Percentiles rank a stretch among this genome's conserved stretches.
These are phyloP conservation scores for Phytophthora pistaciae DNA, from an alignment of 352 stramenopile species.

Conservation along the genomic window DNA sequence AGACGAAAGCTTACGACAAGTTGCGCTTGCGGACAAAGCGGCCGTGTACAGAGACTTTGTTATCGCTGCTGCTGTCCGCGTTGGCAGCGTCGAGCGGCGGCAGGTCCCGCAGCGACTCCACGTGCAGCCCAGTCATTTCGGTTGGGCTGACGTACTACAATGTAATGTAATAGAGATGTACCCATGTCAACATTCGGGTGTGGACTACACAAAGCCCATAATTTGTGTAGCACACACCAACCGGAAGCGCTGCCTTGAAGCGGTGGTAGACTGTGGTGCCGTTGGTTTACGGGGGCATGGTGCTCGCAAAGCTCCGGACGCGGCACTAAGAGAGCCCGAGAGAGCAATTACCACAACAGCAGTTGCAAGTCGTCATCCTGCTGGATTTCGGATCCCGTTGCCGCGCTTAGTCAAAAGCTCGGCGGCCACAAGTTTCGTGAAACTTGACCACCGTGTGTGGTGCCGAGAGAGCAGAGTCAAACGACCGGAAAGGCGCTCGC, in stretches of 20 bases:
- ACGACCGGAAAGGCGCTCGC: background rate
- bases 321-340: no score
- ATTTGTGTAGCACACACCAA: no score
- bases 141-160: background rate
- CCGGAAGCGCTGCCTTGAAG: no score
- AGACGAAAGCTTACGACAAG: slow-evolving; percentile 64
- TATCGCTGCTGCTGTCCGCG: background rate
- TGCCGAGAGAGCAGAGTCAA: background rate
- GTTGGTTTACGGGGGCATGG: no score
- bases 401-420: background rate
- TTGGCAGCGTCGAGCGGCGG: slow-evolving; percentile 10
- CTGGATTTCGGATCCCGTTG: background rate
- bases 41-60: slow-evolving; percentile 54
- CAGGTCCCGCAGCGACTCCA: slow-evolving; percentile 25
- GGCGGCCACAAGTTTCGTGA: background rate
- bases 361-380: background rate
- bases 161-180: background rate
- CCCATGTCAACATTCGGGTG: background rate
- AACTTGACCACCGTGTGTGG: background rate
- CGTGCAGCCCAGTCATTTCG: slow-evolving; percentile 32
- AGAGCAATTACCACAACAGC: background rate
- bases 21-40: slow-evolving; percentile 84
- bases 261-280: no score
- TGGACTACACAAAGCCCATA: no score
- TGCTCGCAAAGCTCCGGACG: no score